Evolutionary conservation across 2,329 filamentous ascomycete genomes (phyloP), one percentile per base, ranked within the genome.

Genomic region (Penicillium frequentans): DNA sequence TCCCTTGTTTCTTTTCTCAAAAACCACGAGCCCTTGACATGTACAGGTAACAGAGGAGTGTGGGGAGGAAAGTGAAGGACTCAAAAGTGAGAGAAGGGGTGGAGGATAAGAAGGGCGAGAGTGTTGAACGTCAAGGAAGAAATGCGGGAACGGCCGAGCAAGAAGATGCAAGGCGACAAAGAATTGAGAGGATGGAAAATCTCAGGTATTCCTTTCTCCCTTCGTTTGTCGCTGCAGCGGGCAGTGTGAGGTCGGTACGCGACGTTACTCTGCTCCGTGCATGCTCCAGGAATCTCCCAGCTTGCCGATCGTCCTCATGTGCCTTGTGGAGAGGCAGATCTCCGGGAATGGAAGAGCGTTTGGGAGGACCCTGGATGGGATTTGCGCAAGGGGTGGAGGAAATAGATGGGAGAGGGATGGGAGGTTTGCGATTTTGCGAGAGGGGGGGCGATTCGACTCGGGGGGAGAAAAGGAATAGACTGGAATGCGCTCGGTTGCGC

Each of bases 221-320:
- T 72, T 69, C 68, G 70, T 75, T 73, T 74, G 70, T 64, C 55
- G 46, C 47, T 64, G 58, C 68, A 70, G 63, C 59, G 68, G 62
- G 21, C 37, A 50, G 5, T 62, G 58, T 54, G 64, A 66, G 64
- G 62, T 62, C 57, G 64, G 65, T 37, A 44, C 65, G 70, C 68
- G 64, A 71, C 58, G 66, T 70, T 70, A 72, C 71, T 72, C 73
- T 69, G 66, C 72, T 75, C 72, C 70, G 73, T 75, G 72, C 73
- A 75, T 75, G 70, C 72, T 71, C 70, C 69, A 73, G 69, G 68
- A 73, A 74, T 69, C 66, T 71, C 68, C 65, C 70, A 70, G 63
- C 61, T 63, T 65, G 71, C 67, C 68, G 68, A 70, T 73, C 66
- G 67, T 64, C 67, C 67, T 74, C 70, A 72, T 73, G 64, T 68